Conservation (phyloP, 2,329 filamentous ascomycete species). For the Aspergillus pseudotamarii region DNA sequence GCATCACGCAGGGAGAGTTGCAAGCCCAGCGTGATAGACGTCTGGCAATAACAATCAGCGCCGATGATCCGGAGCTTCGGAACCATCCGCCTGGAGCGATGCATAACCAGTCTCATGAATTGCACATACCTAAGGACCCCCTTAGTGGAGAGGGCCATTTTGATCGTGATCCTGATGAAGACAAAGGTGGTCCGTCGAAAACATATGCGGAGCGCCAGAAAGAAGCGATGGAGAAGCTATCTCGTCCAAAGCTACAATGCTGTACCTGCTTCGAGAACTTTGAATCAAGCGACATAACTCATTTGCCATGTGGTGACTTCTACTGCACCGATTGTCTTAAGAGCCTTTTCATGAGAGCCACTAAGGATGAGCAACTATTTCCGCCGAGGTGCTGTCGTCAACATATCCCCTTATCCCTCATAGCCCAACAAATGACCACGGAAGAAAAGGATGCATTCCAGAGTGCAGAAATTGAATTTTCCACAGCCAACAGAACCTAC, state of each 20-base stretch:
- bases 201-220: background rate
- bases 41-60: background rate
- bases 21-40: background rate
- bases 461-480: background rate
- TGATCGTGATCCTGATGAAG: background rate
- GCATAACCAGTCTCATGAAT: background rate
- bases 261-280: background rate
- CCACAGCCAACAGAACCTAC: background rate
- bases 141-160: background rate
- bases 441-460: background rate
- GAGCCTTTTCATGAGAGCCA: constrained; percentile 3
- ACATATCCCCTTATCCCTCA: background rate
- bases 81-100: background rate
- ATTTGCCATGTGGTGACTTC: background rate
- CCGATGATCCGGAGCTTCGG: background rate
- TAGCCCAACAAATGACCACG: background rate
- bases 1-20: background rate
- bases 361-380: constrained; percentile 7
- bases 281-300: background rate
- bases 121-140: background rate
- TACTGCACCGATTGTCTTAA: constrained; percentile 11
- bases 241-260: background rate
- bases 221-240: background rate
- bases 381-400: constrained; percentile 11
- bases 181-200: background rate